Evolutionary conservation across 1,284 basidiomycete species (phyloP), one percentile per base, ranked within the genome.

Genomic region (Cryptococcus amylolentus): DNA sequence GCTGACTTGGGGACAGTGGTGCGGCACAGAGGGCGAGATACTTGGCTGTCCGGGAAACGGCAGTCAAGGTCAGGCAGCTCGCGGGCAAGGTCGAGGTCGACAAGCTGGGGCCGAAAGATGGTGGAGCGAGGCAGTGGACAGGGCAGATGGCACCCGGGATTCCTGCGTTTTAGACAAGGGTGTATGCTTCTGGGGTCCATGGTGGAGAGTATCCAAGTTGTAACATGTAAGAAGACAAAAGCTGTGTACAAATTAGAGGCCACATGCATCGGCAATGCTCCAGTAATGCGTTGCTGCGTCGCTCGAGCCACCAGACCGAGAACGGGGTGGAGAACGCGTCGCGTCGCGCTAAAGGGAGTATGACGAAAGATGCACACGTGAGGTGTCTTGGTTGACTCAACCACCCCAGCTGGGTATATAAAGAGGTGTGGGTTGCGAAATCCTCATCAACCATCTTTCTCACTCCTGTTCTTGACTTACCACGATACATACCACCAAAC

Each of bases 11-110:
- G 35, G 27, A 20, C 67, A 94, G 91, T 65, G 86, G 90, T 81
- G 86, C 84, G 63, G 80, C 93, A 47, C 87, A 89, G 71, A 88
- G 86, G 77, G 87, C 86, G 66, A 84, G 91, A 26, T 96, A 95
- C 67, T 80, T 82, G 45, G 89, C 91, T 5, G 78, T 97, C 54
- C 83, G 84, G 56, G 85, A 84, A 64, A 94, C 93, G 90, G 85
- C 88, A 1, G 81, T 83, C 43, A 85, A 90, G 35, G 78, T 96
- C 18, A 50, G 52, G 3, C 20, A 54, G 18, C 49, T 73, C 23
- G 59, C 56, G 0, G 23, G 46, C 37, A 65, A 63, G 45, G 66
- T 72, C 14, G 60, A 68, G 45, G 49, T 45, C 26, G 70, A 69
- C 39, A 73, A 72, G 60, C 52, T 72, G n/a, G 65, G 58, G 3